Evolutionary conservation across 495 filamentous ascomycete genomes (phyloP).

Genomic region (Diplogelasinospora grovesii): DNA sequence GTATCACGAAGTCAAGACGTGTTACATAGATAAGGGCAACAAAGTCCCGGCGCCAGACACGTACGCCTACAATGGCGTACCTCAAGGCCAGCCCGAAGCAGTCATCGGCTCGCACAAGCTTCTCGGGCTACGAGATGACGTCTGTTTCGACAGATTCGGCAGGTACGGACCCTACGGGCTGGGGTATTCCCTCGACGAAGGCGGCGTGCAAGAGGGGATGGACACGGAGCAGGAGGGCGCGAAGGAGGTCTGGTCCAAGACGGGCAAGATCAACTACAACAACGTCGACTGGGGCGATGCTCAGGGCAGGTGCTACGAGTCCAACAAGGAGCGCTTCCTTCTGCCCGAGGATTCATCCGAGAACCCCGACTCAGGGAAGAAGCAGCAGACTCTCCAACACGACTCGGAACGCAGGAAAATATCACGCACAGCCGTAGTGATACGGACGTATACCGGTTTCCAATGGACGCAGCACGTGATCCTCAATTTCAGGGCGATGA

Average conservation of each 20-base stretch:
- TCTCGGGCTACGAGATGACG: conserved; percentile 69
- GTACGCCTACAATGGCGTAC: conserved; percentile 64
- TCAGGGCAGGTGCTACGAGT: conserved; percentile 59
- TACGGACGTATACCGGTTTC: conserved; percentile 66
- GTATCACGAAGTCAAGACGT: conserved; percentile 60
- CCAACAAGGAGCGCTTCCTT: conserved; percentile 61
- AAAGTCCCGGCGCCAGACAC: conserved; percentile 56
- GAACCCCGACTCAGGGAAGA: neutral
- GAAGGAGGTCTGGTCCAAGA: conserved; percentile 62
- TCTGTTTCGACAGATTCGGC: conserved; percentile 93
- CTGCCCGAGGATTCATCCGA: conserved; percentile 13
- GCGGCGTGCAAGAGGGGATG: conserved; percentile 69
- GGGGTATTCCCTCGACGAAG: conserved; percentile 68
- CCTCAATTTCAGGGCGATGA: conserved; percentile 68
- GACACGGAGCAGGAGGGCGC: conserved; percentile 69
- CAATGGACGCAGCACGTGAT: conserved; percentile 62
- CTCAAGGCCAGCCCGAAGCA: conserved; percentile 72
- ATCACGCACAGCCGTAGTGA: conserved; percentile 61
- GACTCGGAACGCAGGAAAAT: conserved; percentile 28
- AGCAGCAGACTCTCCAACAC: neutral
- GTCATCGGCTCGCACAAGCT: conserved; percentile 74
- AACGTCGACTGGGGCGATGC: conserved; percentile 68
- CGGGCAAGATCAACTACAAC: conserved; percentile 67
- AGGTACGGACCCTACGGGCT: conserved; percentile 84
- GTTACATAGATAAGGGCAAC: conserved; percentile 63